Evolutionary conservation across 371 early-diverging fungal genomes (phyloP).

Genomic region (Globomyces sp.): DNA sequence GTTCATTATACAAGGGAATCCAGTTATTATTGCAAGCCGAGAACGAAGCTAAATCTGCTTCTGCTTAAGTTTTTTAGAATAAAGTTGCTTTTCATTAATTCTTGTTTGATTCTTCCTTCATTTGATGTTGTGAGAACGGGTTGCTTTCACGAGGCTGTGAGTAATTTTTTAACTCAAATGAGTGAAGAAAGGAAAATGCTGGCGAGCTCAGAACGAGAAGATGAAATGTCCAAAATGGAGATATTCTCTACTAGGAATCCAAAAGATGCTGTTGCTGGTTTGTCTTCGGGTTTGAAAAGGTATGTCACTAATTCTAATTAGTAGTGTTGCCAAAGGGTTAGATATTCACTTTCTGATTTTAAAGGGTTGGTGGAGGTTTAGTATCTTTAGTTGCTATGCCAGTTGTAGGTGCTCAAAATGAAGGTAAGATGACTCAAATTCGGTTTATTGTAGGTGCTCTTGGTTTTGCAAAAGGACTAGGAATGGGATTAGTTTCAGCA

Average conservation of each 20-base stretch:
- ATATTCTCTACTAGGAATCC: conserved; percentile 22
- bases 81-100: background rate
- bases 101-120: too few relatives aligned
- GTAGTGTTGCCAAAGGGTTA: too few relatives aligned
- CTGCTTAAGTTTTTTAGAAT: background rate
- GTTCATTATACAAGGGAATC: conserved; percentile 14
- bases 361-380: conserved; percentile 26
- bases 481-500: conserved; percentile 24
- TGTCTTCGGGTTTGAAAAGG: conserved; percentile 26
- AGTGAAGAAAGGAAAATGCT: background rate
- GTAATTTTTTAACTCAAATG: too few relatives aligned
- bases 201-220: conserved; percentile 1
- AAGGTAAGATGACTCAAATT: conserved; percentile 5
- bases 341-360: too few relatives aligned
- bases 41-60: background rate
- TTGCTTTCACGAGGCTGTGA: too few relatives aligned
- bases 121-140: too few relatives aligned
- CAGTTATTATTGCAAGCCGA: conserved; percentile 13
- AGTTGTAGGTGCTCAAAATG: conserved; percentile 22
- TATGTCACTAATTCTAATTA: conserved; percentile 6
- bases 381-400: conserved; percentile 27
- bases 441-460: background rate
- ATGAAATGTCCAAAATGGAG: conserved; percentile 4
- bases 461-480: conserved; percentile 26
- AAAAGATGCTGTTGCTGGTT: conserved; percentile 27